phyloP scores from a whole-genome alignment of 805 yeast genomes.

The Schwanniomyces occidentalis region DNA sequence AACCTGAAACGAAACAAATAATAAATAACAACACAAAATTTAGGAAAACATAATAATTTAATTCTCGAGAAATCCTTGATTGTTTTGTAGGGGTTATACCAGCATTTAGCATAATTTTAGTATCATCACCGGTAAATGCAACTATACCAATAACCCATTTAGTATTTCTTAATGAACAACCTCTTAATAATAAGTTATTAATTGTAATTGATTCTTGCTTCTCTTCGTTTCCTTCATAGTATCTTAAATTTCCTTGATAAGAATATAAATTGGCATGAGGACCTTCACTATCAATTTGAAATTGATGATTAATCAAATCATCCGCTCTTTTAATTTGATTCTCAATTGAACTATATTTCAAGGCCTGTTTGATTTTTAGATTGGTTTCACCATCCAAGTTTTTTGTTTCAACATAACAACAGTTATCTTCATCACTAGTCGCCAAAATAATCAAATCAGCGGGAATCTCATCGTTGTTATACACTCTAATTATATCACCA shows the following conservation, averaged over 20 bases:
- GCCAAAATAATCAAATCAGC: conserved; percentile 71
- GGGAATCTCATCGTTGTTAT: conserved; percentile 74
- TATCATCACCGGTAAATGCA: conserved; percentile 73
- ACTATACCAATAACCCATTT: conserved; percentile 83
- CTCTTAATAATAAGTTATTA: conserved; percentile 70
- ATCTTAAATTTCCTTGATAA: conserved; percentile 65
- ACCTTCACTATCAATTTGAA: conserved; percentile 79
- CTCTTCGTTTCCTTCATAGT: conserved; percentile 14
- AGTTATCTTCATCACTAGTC: conserved; percentile 69
- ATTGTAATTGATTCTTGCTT: conserved; percentile 65
- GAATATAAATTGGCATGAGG: conserved; percentile 78
- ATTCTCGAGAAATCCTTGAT: conserved; percentile 70
- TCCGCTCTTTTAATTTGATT: conserved; percentile 41
- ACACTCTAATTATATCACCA: conserved; percentile 69
- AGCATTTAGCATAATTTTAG: conserved; percentile 79
- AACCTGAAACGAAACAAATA: conserved; percentile 68
- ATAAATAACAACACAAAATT: conserved; percentile 66
- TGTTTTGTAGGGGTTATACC: conserved; percentile 78
- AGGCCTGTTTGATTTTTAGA: conserved; percentile 71
- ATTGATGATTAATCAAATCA: conserved; percentile 43
- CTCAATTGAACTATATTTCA: conserved; percentile 57
- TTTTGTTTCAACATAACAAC: conserved; percentile 59
- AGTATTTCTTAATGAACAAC: conserved; percentile 76
- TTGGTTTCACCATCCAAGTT: conserved; percentile 55
- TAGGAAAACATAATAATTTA: conserved; percentile 66